phyloP scores from a whole-genome alignment of 2,329 filamentous ascomycete species.

The Fusarium compactum region DNA sequence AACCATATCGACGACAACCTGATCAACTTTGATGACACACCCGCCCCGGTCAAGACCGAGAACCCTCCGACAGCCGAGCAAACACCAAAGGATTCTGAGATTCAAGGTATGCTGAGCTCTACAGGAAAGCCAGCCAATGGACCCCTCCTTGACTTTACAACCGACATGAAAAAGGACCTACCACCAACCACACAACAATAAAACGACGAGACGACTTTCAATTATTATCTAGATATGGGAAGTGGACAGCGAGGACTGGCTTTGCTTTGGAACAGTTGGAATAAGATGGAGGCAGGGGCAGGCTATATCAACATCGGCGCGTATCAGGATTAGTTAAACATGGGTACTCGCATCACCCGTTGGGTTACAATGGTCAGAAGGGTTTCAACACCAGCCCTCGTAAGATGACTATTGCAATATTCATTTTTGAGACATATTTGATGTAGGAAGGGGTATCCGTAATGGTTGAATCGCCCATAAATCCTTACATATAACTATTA shows the following conservation, averaged over 20 bases:
- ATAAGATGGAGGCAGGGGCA: conserved; percentile 31
- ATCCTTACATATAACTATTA: conserved; percentile 37
- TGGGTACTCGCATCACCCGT: conserved; percentile 43
- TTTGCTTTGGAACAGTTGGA: conserved; percentile 39
- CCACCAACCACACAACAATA: conserved; percentile 51
- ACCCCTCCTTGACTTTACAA: conserved; percentile 67
- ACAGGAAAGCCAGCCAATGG: conserved; percentile 63
- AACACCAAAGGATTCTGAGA: conserved; percentile 51
- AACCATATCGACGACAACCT: conserved; percentile 55
- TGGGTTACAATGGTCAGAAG: conserved; percentile 45
- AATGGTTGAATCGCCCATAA: conserved; percentile 33
- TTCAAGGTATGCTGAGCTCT: conserved; percentile 58
- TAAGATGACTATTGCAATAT: conserved; percentile 29
- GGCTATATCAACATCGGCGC: conserved; percentile 47
- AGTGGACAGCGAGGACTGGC: conserved; percentile 24
- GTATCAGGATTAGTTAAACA: conserved; percentile 45
- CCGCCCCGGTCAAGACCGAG: conserved; percentile 6
- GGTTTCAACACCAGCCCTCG: conserved; percentile 45
- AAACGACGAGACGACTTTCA: conserved; percentile 33
- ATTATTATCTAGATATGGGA: conserved; percentile 31
- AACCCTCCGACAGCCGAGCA: background rate
- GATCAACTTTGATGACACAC: conserved; percentile 67
- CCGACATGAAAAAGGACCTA: conserved; percentile 65
- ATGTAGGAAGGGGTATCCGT: conserved; percentile 38
- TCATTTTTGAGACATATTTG: conserved; percentile 26